Percentiles rank a stretch among this genome's conserved stretches.
phyloP scores from a whole-genome alignment of 495 filamentous ascomycete genomes.

The Schizothecium vesticola region DNA sequence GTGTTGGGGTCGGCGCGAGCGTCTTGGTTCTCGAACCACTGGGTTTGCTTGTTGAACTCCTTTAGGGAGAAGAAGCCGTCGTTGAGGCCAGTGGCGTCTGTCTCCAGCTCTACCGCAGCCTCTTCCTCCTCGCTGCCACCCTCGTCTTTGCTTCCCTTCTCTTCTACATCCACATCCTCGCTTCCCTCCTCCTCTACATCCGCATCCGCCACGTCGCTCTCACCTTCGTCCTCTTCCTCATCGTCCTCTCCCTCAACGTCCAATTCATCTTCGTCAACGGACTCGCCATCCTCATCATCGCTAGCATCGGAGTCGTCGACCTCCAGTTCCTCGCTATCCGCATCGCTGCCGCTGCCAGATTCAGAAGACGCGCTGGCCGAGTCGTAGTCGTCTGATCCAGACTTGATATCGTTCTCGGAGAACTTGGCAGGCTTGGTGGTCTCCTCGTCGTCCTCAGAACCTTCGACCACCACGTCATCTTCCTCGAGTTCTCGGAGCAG shows the following conservation, averaged over 20 bases:
- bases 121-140: constrained; percentile 31
- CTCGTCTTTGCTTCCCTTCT: constrained; percentile 28
- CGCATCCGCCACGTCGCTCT: constrained; percentile 5
- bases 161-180: constrained; percentile 22
- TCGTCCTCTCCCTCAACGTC: constrained; percentile 24
- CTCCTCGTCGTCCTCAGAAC: constrained; percentile 13
- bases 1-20: constrained; percentile 56
- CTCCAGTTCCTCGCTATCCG: constrained; percentile 33
- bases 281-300: constrained; percentile 40
- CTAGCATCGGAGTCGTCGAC: constrained; percentile 38
- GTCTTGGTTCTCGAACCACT: constrained; percentile 81
- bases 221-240: constrained; percentile 11
- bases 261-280: constrained; percentile 14
- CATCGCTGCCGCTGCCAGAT: constrained; percentile 30
- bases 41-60: constrained; percentile 90
- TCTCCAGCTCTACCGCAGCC: constrained; percentile 37
- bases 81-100: constrained; percentile 61
- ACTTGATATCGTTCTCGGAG: constrained; percentile 46
- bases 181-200: constrained; percentile 21
- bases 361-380: constrained; percentile 17
- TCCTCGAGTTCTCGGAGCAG: constrained; percentile 46
- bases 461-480: constrained; percentile 26
- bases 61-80: constrained; percentile 99
- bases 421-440: constrained; percentile 32
- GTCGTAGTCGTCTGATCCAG: constrained; percentile 34